These are phyloP conservation scores for Chlorella sp. DNA, from an alignment of 139 green algal species.

Conservation along the genomic window DNA sequence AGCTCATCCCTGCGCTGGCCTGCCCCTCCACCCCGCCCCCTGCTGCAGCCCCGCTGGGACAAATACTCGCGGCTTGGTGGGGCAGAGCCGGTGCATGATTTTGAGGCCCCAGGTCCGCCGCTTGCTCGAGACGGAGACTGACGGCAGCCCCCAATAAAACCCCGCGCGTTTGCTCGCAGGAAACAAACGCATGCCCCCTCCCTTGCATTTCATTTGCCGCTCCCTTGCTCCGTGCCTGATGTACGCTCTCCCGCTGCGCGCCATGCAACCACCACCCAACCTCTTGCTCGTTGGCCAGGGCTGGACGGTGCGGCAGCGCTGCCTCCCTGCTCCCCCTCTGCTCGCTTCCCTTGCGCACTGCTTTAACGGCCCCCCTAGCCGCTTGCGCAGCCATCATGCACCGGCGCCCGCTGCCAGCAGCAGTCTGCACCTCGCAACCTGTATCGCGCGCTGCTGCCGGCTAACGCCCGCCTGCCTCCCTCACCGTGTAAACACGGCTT, in stretches of 20 bases:
- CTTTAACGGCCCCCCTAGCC: too few species aligned
- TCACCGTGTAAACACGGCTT: too few species aligned
- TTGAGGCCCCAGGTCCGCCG: not conserved
- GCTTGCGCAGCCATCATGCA: too few species aligned
- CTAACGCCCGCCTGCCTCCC: too few species aligned
- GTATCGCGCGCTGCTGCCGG: too few species aligned
- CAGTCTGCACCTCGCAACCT: not conserved
- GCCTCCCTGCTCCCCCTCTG: not conserved
- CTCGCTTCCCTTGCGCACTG: not conserved
- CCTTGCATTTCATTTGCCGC: not conserved
- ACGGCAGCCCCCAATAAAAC: not conserved
- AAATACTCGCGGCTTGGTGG: not conserved
- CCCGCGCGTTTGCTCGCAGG: too few species aligned
- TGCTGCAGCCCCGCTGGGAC: not conserved
- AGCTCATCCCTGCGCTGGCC: not conserved
- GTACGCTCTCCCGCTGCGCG: not conserved
- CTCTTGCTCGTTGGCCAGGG: not conserved
- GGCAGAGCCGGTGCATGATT: not conserved
- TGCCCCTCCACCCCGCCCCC: not conserved
- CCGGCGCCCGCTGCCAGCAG: not conserved
- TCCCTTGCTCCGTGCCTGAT: not conserved
- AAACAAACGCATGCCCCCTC: not conserved
- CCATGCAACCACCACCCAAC: not conserved
- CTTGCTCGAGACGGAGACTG: not conserved
- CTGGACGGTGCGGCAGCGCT: not conserved